These are phyloP conservation scores for Phytophthora nicotianae DNA, from an alignment of 352 stramenopile genomes.

Conservation along the genomic window DNA sequence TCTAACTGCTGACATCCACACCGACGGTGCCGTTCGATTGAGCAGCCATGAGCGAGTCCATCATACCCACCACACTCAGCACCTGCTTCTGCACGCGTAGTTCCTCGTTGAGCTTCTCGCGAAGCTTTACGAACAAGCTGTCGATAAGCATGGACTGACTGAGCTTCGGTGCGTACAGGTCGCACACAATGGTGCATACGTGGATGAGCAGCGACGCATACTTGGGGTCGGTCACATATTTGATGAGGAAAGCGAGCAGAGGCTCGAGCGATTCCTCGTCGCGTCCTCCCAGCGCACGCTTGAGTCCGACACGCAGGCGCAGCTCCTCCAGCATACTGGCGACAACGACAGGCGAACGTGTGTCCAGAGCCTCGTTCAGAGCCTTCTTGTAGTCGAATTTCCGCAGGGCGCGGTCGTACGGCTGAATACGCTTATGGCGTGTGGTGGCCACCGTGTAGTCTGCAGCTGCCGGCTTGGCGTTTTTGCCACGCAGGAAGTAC, in stretches of 20 bases:
- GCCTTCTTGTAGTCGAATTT: slow-evolving; percentile 97
- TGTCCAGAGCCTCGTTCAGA: slow-evolving; percentile 94
- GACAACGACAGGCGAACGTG: slow-evolving; percentile 90
- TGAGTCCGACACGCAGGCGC: slow-evolving; percentile 90
- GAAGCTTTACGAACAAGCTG: slow-evolving; percentile 94
- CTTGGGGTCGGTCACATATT: slow-evolving; percentile 95
- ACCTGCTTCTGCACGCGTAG: slow-evolving; percentile 88
- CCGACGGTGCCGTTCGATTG: slow-evolving; percentile 70
- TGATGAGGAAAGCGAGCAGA: slow-evolving; percentile 94
- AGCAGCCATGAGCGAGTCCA: slow-evolving; percentile 90
- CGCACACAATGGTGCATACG: slow-evolving; percentile 92
- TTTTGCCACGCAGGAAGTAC: slow-evolving; percentile 91
- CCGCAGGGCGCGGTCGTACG: slow-evolving; percentile 93
- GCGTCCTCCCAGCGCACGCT: slow-evolving; percentile 88
- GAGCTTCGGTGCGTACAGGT: slow-evolving; percentile 93
- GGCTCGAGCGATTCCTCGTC: slow-evolving; percentile 95
- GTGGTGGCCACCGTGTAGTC: slow-evolving; percentile 83
- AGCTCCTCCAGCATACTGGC: slow-evolving; percentile 96
- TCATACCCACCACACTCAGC: slow-evolving; percentile 84
- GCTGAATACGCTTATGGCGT: slow-evolving; percentile 90
- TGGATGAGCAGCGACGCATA: slow-evolving; percentile 92
- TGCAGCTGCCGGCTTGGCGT: slow-evolving; percentile 68
- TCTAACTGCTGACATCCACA: slow-evolving; percentile 39
- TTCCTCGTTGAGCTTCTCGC: slow-evolving; percentile 87
- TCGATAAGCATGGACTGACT: slow-evolving; percentile 92